These are phyloP conservation scores for Lentinula boryana DNA, from an alignment of 768 basidiomycete genomes.

Conservation along the genomic window DNA sequence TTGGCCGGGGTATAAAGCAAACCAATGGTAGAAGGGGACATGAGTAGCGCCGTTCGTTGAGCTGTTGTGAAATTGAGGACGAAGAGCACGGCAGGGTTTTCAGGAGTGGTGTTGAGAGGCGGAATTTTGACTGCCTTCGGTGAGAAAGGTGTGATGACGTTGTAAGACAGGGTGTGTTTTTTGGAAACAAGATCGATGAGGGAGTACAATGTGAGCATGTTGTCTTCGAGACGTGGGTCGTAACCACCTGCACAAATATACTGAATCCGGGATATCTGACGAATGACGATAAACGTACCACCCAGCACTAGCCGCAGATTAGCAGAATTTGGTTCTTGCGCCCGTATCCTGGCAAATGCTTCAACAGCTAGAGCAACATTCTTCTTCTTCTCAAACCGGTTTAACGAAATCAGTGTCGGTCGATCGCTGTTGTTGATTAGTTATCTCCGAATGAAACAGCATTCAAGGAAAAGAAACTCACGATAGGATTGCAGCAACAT, in stretches of 20 bases:
- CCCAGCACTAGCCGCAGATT: slow-evolving; percentile 71
- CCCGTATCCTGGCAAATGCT: slow-evolving; percentile 58
- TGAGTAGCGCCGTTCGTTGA: slow-evolving; percentile 81
- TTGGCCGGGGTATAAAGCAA: slow-evolving; percentile 92
- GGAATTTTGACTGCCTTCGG: slow-evolving; percentile 30
- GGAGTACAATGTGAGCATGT: slow-evolving; percentile 57
- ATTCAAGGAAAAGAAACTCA: slow-evolving; percentile 28
- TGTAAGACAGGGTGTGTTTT: slow-evolving; percentile 49
- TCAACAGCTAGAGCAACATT: slow-evolving; percentile 77
- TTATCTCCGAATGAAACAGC: not conserved
- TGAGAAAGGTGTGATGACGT: slow-evolving; percentile 44
- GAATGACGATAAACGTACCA: slow-evolving; percentile 35
- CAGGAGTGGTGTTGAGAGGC: slow-evolving; percentile 28
- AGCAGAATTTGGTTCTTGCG: slow-evolving; percentile 20
- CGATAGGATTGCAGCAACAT: slow-evolving; percentile 53
- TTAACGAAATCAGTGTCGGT: slow-evolving; percentile 81
- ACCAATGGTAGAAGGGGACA: slow-evolving; percentile 55
- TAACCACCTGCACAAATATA: slow-evolving; percentile 62
- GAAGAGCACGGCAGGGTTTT: slow-evolving; percentile 66
- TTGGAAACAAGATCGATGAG: slow-evolving; percentile 55
- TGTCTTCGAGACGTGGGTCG: slow-evolving; percentile 83
- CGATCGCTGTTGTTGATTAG: slow-evolving; percentile 33
- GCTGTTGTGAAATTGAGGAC: slow-evolving; percentile 85
- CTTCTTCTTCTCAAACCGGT: slow-evolving; percentile 96
- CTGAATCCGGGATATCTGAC: not conserved